Evolutionary conservation across 257 asterid species (phyloP).

Genomic region (Solanum bukasovii): DNA sequence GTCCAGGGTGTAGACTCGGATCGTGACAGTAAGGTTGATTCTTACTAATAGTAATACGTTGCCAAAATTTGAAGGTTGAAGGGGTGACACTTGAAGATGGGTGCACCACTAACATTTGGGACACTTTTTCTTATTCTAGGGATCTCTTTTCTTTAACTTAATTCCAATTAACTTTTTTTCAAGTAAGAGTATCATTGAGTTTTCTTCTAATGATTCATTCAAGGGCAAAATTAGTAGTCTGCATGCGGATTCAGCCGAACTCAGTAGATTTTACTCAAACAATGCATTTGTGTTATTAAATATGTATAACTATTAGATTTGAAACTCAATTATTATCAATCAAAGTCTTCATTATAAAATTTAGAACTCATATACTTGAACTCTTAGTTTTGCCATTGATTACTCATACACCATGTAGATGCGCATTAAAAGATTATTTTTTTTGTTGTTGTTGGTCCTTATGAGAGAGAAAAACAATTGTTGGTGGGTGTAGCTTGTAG

Average conservation of each 20-base stretch:
- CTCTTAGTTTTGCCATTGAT: neutral
- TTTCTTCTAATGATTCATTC: neutral
- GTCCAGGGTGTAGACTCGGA: too few relatives aligned
- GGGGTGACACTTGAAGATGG: slow-evolving; percentile 36
- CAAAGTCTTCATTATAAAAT: too few relatives aligned
- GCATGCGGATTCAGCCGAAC: neutral
- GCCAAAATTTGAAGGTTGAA: slow-evolving; percentile 3
- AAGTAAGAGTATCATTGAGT: neutral
- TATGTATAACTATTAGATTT: neutral
- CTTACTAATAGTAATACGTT: neutral
- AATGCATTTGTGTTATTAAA: neutral
- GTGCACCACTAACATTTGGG: slow-evolving; percentile 31
- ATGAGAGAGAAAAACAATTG: neutral
- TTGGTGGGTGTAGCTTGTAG: neutral
- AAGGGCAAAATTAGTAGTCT: neutral
- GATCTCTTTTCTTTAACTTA: neutral
- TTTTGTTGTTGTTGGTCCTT: neutral
- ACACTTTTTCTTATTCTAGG: slow-evolving; percentile 30
- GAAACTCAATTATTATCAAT: too few relatives aligned
- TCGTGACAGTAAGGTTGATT: too few relatives aligned
- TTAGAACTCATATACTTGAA: neutral
- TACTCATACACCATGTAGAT: neutral
- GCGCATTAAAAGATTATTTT: neutral
- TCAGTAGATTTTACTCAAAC: neutral
- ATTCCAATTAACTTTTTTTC: too few relatives aligned